phyloP scores from a whole-genome alignment of 768 basidiomycete genomes.

The Candolleomyces efflorescens region DNA sequence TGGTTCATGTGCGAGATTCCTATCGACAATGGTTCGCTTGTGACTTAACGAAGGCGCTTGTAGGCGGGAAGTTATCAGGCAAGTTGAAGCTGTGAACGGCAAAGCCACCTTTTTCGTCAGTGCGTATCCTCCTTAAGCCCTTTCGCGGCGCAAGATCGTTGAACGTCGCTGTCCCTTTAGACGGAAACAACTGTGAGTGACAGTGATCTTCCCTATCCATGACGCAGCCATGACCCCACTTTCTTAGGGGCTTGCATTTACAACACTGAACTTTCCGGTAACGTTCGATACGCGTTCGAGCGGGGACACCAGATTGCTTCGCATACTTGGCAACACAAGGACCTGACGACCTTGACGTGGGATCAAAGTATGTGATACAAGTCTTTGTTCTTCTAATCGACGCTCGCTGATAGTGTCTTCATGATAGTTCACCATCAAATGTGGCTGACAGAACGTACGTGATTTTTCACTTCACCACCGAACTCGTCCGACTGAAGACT shows the following conservation, averaged over 20 bases:
- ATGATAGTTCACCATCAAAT: slow-evolving; percentile 23
- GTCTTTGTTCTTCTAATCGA: background rate
- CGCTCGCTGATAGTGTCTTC: background rate
- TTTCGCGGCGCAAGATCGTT: no score
- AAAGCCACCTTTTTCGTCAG: slow-evolving; percentile 44
- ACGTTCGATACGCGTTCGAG: slow-evolving; percentile 28
- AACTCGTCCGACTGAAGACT: background rate
- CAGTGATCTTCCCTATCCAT: no score
- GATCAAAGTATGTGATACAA: slow-evolving; percentile 19
- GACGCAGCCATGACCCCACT: background rate
- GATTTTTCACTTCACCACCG: background rate
- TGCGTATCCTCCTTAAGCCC: slow-evolving; percentile 17
- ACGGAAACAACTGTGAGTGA: slow-evolving; percentile 22
- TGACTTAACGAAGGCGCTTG: background rate
- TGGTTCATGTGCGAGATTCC: slow-evolving; percentile 25
- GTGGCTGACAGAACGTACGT: slow-evolving; percentile 22
- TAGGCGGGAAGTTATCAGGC: slow-evolving; percentile 31
- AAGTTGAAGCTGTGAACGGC: slow-evolving; percentile 27
- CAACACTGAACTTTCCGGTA: slow-evolving; percentile 16
- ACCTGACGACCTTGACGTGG: slow-evolving; percentile 25
- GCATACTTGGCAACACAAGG: slow-evolving; percentile 36
- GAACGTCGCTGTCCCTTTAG: slow-evolving; percentile 7
- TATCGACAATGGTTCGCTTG: background rate
- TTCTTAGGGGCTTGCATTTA: slow-evolving; percentile 30
- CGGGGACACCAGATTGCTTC: slow-evolving; percentile 37